phyloP scores from a whole-genome alignment of 2,329 filamentous ascomycete genomes.

The Thelonectria rubi region DNA sequence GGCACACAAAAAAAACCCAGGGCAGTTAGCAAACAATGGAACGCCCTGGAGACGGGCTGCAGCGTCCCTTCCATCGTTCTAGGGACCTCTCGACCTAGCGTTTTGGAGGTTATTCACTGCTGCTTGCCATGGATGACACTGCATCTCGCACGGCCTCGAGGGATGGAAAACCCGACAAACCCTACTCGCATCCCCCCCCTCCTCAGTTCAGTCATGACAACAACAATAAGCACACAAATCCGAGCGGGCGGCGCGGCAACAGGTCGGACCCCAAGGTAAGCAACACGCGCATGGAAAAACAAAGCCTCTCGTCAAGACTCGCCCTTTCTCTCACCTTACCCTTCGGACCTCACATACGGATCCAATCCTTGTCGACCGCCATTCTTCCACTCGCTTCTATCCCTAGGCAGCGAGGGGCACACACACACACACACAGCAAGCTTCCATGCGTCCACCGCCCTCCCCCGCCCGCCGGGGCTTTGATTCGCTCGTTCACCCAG shows the following conservation, averaged over 20 bases:
- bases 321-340: background rate
- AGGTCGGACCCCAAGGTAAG: no score
- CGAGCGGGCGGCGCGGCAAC: no score
- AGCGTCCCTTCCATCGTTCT: no score
- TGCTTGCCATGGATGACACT: background rate
- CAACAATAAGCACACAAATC: background rate
- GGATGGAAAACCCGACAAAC: background rate
- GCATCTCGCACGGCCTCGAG: background rate
- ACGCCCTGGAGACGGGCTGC: background rate
- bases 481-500: slow-evolving; percentile 5
- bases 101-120: no score
- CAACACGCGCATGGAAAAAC: background rate
- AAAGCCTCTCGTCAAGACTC: background rate
- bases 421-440: slow-evolving; percentile 1
- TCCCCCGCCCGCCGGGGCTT: no score
- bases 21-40: background rate
- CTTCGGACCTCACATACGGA: background rate
- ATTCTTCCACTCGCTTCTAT: background rate
- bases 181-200: background rate
- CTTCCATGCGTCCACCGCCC: slow-evolving; percentile 1
- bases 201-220: background rate
- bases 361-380: slow-evolving; percentile 1
- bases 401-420: slow-evolving; percentile 13
- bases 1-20: background rate
- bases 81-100: no score